phyloP scores from a whole-genome alignment of 108 stramenopile genomes.

The Stephanodiscus triporus region DNA sequence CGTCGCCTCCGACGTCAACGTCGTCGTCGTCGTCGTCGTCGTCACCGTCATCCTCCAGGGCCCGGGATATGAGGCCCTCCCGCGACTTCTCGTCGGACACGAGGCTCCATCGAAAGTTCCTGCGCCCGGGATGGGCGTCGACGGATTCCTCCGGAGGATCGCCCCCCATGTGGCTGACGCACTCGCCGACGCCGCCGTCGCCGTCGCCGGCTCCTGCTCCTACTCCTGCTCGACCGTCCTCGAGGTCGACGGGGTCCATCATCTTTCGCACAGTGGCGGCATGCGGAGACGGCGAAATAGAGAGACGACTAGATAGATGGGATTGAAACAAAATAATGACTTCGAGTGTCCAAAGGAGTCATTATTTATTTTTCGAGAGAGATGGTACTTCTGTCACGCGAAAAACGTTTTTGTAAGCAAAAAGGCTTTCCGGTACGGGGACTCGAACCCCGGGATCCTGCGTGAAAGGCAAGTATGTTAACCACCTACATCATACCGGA shows the following conservation, averaged over 20 bases:
- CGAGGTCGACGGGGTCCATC: not conserved
- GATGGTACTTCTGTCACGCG: no score
- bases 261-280: not conserved
- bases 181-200: not conserved
- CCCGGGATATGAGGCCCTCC: no score
- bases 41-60: not conserved
- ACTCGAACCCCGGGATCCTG: slow-evolving; percentile 92
- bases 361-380: no score
- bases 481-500: slow-evolving; percentile 88
- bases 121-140: not conserved
- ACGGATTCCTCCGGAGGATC: not conserved
- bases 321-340: no score
- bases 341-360: not conserved
- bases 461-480: slow-evolving; percentile 92
- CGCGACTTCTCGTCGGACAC: not conserved
- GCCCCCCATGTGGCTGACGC: no score
- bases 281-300: not conserved
- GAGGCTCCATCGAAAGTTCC: not conserved
- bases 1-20: no score
- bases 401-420: no score
- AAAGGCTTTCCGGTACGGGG: slow-evolving; percentile 87
- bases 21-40: not conserved
- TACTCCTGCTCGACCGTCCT: not conserved
- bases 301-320: no score
- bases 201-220: not conserved